Evolutionary conservation across 1,139 yeast species (phyloP), one percentile per base, ranked within the genome.

Genomic region (Geotrichum fermentans): DNA sequence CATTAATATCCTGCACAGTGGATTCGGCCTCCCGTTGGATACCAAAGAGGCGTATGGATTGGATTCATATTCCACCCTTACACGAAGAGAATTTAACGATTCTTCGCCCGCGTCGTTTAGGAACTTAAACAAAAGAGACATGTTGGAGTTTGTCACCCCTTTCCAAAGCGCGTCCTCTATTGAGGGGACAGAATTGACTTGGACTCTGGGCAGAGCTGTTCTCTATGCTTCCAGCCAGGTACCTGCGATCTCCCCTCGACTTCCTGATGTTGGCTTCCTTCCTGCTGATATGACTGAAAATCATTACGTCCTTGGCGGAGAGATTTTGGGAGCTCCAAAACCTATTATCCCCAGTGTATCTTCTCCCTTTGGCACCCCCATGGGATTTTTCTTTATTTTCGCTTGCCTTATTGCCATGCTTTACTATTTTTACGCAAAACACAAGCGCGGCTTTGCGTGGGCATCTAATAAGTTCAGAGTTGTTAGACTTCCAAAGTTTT

Each of bases 151-250:
- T 46, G 51, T 61, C 22, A 73, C 77, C 47, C 72, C 84, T 0
- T 76, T 86, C 54, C 77, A 76, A 51, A 71, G 84, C 26, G 80
- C 82, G 17, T 82, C 82, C 52, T 71, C 75, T 41, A 69, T 85
- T 43, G 78, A 79, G 38, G 88, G 86, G 0, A 68, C 77, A 2
- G 80, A 82, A 38, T 78, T 85, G 52, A 77, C 92, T 1, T 87
- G 95, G 95, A 85, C 95, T 1, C 66, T 86, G 40, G 96, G 96
- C 1, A 71, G 88, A 47, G 94, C 92, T 3, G 65, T 86, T 4
- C 64, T 87, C 18, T 86, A 86, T 60, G 70, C 74, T 0, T 71
- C 76, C 13, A 60, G 64, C 32, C 63, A 59, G 37, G 55, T 62
- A 7, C 62, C 61, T 13, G 53, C 65, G 1, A 17, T 34, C 7